These are phyloP conservation scores for Fraxinus angustifolia DNA, from an alignment of 305 asterid genomes.

Conservation along the genomic window DNA sequence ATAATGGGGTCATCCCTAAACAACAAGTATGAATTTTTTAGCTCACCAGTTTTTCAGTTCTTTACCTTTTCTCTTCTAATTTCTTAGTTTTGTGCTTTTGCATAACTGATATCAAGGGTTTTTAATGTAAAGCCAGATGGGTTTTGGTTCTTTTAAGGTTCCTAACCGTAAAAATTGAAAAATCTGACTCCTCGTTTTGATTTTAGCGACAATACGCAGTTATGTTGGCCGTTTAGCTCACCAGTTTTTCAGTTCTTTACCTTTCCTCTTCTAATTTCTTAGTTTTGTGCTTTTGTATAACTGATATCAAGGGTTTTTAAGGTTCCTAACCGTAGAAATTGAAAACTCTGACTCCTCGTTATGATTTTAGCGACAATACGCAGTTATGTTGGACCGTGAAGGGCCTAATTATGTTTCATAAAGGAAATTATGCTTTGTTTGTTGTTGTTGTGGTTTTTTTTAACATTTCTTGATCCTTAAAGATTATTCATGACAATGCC, in stretches of 20 bases:
- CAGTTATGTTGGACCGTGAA: not conserved
- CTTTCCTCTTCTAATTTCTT: too few species aligned
- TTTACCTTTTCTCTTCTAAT: not conserved
- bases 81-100: not conserved
- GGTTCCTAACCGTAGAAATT: not conserved
- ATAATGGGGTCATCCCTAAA: conserved; percentile 38
- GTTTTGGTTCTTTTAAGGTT: not conserved
- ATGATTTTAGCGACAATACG: not conserved
- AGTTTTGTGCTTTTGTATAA: too few species aligned
- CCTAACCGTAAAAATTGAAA: too few species aligned
- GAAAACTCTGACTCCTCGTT: not conserved
- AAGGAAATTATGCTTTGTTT: not conserved
- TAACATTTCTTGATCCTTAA: not conserved
- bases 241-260: too few species aligned
- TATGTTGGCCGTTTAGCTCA: too few species aligned
- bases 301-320: too few species aligned
- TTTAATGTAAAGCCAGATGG: not conserved
- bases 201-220: too few species aligned
- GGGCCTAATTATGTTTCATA: not conserved
- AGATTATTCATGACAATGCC: not conserved
- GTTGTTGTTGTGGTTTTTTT: not conserved
- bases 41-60: conserved; percentile 8
- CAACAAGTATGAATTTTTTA: conserved; percentile 29
- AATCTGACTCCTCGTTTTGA: too few species aligned
- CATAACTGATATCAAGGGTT: not conserved